Conservation (phyloP, 192 early-diverging fungal species). For the Coemansia sp. region DNA sequence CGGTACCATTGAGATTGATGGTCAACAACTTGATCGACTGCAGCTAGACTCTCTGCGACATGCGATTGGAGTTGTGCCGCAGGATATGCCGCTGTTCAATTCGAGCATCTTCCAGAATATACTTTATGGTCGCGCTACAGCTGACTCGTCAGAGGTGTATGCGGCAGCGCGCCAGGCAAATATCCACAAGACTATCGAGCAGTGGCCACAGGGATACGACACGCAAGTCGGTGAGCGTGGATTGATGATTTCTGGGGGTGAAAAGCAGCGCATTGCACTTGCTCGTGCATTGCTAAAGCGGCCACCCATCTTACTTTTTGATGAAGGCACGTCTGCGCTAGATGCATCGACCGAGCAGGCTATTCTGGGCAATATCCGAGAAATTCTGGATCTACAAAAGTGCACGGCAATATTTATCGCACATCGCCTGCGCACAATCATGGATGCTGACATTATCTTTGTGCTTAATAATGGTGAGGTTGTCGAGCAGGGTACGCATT, state of each 20-base stretch:
- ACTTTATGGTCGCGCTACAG: slow-evolving; percentile 75
- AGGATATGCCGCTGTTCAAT: slow-evolving; percentile 95
- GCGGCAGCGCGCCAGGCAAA: slow-evolving; percentile 59
- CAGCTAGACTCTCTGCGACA: slow-evolving; percentile 76
- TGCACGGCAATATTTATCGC: slow-evolving; percentile 94
- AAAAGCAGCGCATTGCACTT: slow-evolving; percentile 64
- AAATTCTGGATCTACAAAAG: slow-evolving; percentile 59
- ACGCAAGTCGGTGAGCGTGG: slow-evolving; percentile 73
- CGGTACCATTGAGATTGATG: slow-evolving; percentile 84
- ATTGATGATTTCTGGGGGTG: slow-evolving; percentile 69
- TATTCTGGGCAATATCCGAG: slow-evolving; percentile 83
- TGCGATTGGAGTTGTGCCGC: slow-evolving; percentile 82
- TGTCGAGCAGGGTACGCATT: slow-evolving; percentile 83
- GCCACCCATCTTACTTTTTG: slow-evolving; percentile 61
- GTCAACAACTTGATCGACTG: slow-evolving; percentile 77
- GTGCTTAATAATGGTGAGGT: slow-evolving; percentile 86
- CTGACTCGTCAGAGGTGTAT: slow-evolving; percentile 60
- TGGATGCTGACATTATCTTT: slow-evolving; percentile 88
- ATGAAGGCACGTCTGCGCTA: slow-evolving; percentile 65
- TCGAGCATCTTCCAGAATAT: slow-evolving; percentile 92
- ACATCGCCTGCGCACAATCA: slow-evolving; percentile 87
- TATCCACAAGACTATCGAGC: slow-evolving; percentile 62
- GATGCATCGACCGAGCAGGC: slow-evolving; percentile 67
- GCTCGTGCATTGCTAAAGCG: slow-evolving; percentile 55
- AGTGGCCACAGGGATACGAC: slow-evolving; percentile 61